Base-by-base conservation (phyloP, 345 rosid genomes). In the Crucihimalaya himalaica region DNA sequence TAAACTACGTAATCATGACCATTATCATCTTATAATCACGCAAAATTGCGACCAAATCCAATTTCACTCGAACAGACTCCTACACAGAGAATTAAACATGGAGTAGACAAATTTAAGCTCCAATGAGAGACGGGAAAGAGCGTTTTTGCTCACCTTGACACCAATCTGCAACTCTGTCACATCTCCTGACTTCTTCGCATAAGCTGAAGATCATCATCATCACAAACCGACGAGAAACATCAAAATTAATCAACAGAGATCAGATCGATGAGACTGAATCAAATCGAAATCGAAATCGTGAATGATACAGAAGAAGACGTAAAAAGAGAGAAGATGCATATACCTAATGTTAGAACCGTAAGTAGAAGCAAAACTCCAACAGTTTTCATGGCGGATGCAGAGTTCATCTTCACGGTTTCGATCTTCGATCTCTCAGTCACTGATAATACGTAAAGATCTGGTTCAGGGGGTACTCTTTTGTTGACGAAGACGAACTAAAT, bases 141-240 rank as follows among this genome's bases (percentile, higher is more conserved):
- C 6, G 13, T 11, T 68, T 12, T 34, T 5, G 2, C 42, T 54
- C 43, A 91, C 98, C 98, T 86, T 93, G 43, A 93, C 91, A 28
- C 98, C 98, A 83, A 93, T 89, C 82, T 93, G 98, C 35, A 94
- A 74, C 80, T 89, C 87, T 16, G 87, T 88, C 18, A 93, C 96
- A 73, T 91, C 97, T 46, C 77, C 86, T 3, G 91, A 87, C 23
- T 83, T 88, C 84, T 85, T 91, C 34, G 89, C 92, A 57, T 74
- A 55, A 40, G 76, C 98, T 93, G 82, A 46, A 42, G 58, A 61
- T 61, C 47, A 67, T 48, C 72, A 66, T 4, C 53, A 47, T 19
- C 9, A 47, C 11, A 18, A 19, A 57, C 66, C 55, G 1, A 59
- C 16, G 42, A 42, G 47, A 54, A 51, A 55, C 32, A 29, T 12